Percentiles rank a stretch among this genome's conserved stretches.
Evolutionary conservation across 768 basidiomycete genomes (phyloP).

Genomic region (Gymnopilus dilepis): DNA sequence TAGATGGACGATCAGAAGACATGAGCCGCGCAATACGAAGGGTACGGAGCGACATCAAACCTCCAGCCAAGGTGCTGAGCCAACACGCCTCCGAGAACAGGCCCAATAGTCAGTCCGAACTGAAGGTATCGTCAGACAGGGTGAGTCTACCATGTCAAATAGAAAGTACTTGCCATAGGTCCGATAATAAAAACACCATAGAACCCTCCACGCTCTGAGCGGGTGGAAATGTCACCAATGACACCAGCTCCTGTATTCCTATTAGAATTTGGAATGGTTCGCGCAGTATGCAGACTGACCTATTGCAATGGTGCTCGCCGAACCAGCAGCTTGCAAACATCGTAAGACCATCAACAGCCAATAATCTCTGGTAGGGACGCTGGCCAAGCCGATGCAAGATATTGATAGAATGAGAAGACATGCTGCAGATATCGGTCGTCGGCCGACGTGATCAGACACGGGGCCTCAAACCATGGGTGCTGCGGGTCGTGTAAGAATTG

Average conservation of each 20-base stretch:
- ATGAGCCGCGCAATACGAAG: no score
- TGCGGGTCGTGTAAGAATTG: no score
- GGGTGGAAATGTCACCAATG: conserved; percentile 77
- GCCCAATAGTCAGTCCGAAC: conserved; percentile 66
- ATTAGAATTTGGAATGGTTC: no score
- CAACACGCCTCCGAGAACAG: conserved; percentile 64
- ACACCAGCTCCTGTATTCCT: conserved; percentile 80
- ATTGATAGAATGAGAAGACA: conserved; percentile 68
- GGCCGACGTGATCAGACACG: conserved; percentile 67
- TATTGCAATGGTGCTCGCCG: conserved; percentile 78
- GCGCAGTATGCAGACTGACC: conserved; percentile 46
- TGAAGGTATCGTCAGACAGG: conserved; percentile 29
- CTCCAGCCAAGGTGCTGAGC: conserved; percentile 69
- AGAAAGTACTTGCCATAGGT: conserved; percentile 51
- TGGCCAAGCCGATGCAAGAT: conserved; percentile 67
- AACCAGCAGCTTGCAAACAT: conserved; percentile 79
- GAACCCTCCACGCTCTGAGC: conserved; percentile 76
- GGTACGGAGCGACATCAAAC: no score
- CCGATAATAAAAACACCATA: conserved; percentile 70
- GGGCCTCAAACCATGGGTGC: conserved; percentile 76
- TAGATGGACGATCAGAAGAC: no score
- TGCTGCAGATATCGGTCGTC: conserved; percentile 64
- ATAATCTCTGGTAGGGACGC: conserved; percentile 60
- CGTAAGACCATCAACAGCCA: conserved; percentile 84
- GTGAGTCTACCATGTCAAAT: conserved; percentile 8